Conservation (phyloP, 2,329 filamentous ascomycete species). For the Calycina herbarum region DNA sequence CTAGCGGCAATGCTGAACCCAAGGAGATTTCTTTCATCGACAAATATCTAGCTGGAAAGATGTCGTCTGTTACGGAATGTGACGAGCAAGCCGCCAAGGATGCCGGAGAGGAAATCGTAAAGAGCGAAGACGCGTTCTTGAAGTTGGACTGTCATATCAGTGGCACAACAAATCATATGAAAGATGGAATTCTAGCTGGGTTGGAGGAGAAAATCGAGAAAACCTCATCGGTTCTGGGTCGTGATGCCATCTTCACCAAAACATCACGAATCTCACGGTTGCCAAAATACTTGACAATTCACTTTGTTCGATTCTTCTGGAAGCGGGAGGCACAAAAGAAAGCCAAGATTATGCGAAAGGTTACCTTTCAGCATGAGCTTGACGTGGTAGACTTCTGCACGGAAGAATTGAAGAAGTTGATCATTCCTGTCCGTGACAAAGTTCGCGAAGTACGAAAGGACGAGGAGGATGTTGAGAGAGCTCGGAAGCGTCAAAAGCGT, state of each 20-base stretch:
- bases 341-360: conserved; percentile 99
- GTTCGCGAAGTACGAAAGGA: conserved; percentile 94
- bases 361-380: conserved; percentile 90
- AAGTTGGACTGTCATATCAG: conserved; percentile 98
- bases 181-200: conserved; percentile 81
- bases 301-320: conserved; percentile 99
- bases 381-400: conserved; percentile 95
- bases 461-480: conserved; percentile 86
- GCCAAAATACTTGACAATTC: conserved; percentile 93
- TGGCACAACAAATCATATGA: conserved; percentile 80
- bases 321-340: conserved; percentile 95
- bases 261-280: conserved; percentile 85
- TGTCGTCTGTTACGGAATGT: conserved; percentile 77
- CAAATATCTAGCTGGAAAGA: conserved; percentile 83
- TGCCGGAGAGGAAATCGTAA: conserved; percentile 67
- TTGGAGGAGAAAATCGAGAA: conserved; percentile 92
- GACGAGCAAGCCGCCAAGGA: conserved; percentile 78
- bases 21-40: conserved; percentile 75
- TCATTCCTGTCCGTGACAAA: conserved; percentile 93
- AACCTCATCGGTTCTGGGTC: conserved; percentile 71
- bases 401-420: conserved; percentile 77
- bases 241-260: conserved; percentile 85
- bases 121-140: conserved; percentile 73
- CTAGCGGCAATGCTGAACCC: conserved; percentile 46
- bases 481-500: conserved; percentile 86